These are phyloP conservation scores for Butyriboletus loyo DNA, from an alignment of 768 basidiomycete genomes.

Conservation along the genomic window DNA sequence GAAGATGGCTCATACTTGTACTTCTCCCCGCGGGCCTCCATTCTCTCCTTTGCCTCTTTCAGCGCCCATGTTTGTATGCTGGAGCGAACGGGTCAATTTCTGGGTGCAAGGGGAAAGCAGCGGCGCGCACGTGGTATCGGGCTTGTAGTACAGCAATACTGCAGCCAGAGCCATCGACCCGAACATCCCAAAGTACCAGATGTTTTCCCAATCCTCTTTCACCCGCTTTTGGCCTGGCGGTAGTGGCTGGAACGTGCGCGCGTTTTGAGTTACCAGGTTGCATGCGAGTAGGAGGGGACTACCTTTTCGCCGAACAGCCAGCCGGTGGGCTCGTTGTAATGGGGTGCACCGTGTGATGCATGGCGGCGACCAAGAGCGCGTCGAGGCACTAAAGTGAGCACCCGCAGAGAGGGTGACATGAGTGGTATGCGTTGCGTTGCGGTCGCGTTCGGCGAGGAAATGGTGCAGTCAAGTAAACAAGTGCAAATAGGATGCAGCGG, in stretches of 20 bases:
- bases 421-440: slow-evolving; percentile 1
- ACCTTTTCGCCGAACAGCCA: slow-evolving; percentile 91
- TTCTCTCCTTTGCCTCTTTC: slow-evolving; percentile 81
- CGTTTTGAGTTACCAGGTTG: neutral
- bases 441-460: slow-evolving; percentile 2
- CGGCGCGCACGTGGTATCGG: slow-evolving; percentile 76
- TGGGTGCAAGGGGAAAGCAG: neutral
- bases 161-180: slow-evolving; percentile 76
- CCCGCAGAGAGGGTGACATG: slow-evolving; percentile 52
- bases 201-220: slow-evolving; percentile 87
- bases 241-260: slow-evolving; percentile 50
- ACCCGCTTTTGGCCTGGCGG: slow-evolving; percentile 80
- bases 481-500: slow-evolving; percentile 15
- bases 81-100: slow-evolving; percentile 1
- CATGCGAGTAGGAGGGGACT: neutral
- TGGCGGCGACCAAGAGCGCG: slow-evolving; percentile 41
- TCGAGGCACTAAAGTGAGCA: slow-evolving; percentile 15
- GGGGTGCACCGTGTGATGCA: slow-evolving; percentile 75
- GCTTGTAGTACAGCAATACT: slow-evolving; percentile 86
- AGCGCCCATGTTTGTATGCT: slow-evolving; percentile 94
- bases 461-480: slow-evolving; percentile 17
- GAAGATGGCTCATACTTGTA: slow-evolving; percentile 72
- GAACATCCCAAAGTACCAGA: slow-evolving; percentile 92
- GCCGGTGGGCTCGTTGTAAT: slow-evolving; percentile 87
- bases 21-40: slow-evolving; percentile 92